Conservation (phyloP, 768 basidiomycete species). For the Agrocybe pediades region DNA sequence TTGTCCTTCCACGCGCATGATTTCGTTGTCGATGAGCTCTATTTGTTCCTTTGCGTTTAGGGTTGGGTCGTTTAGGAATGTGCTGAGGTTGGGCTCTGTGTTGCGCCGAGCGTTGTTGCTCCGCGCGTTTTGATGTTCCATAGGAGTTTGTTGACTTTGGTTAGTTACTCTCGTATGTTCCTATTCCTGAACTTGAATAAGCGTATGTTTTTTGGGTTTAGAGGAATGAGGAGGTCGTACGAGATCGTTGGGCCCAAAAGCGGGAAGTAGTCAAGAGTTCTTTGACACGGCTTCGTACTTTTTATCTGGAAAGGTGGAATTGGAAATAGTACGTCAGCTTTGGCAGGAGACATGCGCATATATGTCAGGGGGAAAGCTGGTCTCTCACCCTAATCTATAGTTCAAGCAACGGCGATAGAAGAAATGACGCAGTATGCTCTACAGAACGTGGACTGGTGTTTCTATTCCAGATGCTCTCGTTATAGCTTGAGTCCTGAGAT, state of each 20-base stretch:
- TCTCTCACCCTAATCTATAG: neutral
- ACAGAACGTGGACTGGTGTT: neutral
- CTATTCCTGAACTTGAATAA: too few species aligned
- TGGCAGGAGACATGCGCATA: neutral
- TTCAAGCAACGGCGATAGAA: neutral
- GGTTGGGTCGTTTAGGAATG: slow-evolving; percentile 14
- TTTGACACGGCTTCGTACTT: neutral
- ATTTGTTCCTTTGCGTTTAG: slow-evolving; percentile 9
- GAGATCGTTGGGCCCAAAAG: too few species aligned
- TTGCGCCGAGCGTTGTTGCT: slow-evolving; percentile 5
- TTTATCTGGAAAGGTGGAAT: neutral
- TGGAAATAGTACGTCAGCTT: neutral
- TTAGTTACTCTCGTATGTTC: too few species aligned
- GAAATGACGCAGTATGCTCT: neutral
- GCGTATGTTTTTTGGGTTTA: too few species aligned
- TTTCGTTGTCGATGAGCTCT: slow-evolving; percentile 18
- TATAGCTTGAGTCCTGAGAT: too few species aligned
- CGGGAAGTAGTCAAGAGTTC: neutral
- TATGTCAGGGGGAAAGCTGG: neutral
- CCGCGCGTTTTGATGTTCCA: neutral
- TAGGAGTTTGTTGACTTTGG: too few species aligned
- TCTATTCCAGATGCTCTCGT: neutral
- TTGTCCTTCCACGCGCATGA: slow-evolving; percentile 17
- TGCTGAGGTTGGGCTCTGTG: slow-evolving; percentile 20
- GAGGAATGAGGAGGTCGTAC: too few species aligned